These are phyloP conservation scores for Bertia moriformis DNA, from an alignment of 2,329 filamentous ascomycete species.

Conservation along the genomic window DNA sequence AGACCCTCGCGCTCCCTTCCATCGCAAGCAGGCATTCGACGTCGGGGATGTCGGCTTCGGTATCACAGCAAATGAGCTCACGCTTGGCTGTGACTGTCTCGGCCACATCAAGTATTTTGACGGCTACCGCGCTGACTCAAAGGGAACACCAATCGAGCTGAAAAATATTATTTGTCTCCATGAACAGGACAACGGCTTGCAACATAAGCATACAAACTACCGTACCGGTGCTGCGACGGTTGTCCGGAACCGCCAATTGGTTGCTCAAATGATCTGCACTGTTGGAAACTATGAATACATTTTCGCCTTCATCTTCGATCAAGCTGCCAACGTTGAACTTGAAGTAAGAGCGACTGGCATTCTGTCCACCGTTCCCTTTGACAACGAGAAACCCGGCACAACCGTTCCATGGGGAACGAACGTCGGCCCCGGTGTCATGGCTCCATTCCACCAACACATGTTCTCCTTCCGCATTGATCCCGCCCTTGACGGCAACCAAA, in stretches of 20 bases:
- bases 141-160: slow-evolving; percentile 12
- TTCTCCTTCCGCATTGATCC: slow-evolving; percentile 1
- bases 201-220: slow-evolving; percentile 3
- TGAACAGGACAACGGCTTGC: neutral
- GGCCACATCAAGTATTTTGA: slow-evolving; percentile 68
- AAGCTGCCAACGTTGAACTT: neutral
- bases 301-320: slow-evolving; percentile 1
- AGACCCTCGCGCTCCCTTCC: neutral
- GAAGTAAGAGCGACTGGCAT: slow-evolving; percentile 1
- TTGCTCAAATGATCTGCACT: slow-evolving; percentile 1
- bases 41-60: slow-evolving; percentile 1
- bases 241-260: neutral
- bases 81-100: slow-evolving; percentile 1
- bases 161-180: slow-evolving; percentile 1
- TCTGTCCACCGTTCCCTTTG: neutral
- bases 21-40: slow-evolving; percentile 1
- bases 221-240: slow-evolving; percentile 1
- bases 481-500: neutral
- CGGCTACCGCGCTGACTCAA: slow-evolving; percentile 78
- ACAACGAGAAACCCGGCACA: neutral
- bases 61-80: slow-evolving; percentile 1
- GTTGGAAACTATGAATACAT: slow-evolving; percentile 1
- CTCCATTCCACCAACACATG: slow-evolving; percentile 1
- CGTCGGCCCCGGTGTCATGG: slow-evolving; percentile 1
- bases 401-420: slow-evolving; percentile 1